Conservation (phyloP, 208 protist species). For the Leishmania tarentolae region DNA sequence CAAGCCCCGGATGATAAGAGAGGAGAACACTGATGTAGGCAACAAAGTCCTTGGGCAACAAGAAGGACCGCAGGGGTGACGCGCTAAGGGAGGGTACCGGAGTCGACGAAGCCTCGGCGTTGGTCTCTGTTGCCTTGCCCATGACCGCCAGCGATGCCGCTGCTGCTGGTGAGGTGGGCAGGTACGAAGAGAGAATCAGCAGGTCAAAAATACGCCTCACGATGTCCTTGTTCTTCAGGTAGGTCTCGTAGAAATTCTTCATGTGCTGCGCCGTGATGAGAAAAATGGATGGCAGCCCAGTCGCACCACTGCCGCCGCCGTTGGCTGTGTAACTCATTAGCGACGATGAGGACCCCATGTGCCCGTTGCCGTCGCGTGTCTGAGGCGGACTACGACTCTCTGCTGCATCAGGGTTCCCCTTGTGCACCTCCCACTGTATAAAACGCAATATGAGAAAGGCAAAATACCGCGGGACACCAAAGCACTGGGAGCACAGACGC, state of each 20-base stretch:
- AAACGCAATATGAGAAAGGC: constrained; percentile 69
- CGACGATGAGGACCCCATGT: constrained; percentile 30
- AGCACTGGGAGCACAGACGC: constrained; percentile 75
- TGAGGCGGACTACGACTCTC: constrained; percentile 4
- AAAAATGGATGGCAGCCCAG: constrained; percentile 19
- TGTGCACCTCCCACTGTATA: constrained; percentile 44
- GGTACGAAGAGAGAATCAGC: constrained; percentile 64
- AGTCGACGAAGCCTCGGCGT: not conserved
- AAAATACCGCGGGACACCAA: constrained; percentile 87
- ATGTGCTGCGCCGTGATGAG: constrained; percentile 62
- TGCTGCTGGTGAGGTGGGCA: constrained; percentile 21
- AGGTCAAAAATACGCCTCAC: constrained; percentile 81
- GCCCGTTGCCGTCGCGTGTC: constrained; percentile 15
- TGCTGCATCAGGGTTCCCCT: not conserved
- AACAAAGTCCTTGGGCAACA: constrained; percentile 79
- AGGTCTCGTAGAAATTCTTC: constrained; percentile 77
- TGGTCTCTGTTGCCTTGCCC: constrained; percentile 12
- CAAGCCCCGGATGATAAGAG: constrained; percentile 90
- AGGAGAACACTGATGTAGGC: constrained; percentile 82
- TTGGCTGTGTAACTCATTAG: constrained; percentile 26
- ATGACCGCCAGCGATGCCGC: constrained; percentile 18
- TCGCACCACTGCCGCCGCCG: constrained; percentile 6
- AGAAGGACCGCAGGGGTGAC: constrained; percentile 39
- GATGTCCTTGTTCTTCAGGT: constrained; percentile 70
- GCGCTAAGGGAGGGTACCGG: not conserved